A percentile compares a stretch with the other conserved stretches of the same genome.
phyloP scores from a whole-genome alignment of 306 rosid species.

The Mucuna pruriens region DNA sequence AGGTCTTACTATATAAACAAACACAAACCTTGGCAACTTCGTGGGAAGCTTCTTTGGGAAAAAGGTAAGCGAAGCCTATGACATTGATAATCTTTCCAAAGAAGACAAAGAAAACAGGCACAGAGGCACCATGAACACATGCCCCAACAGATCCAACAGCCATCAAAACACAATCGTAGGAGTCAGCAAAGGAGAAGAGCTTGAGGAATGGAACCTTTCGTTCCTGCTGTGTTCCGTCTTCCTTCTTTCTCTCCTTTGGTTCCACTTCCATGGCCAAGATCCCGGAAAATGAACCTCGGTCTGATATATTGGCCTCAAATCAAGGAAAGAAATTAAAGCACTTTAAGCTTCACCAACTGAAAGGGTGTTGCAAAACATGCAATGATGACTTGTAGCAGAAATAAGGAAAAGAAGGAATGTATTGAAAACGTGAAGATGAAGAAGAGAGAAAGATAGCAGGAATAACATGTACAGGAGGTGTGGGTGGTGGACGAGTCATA shows the following conservation, averaged over 20 bases:
- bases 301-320: conserved; percentile 35
- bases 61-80: conserved; percentile 82
- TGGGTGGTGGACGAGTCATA: conserved; percentile 8
- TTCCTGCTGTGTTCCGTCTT: conserved; percentile 8
- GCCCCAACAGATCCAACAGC: conserved; percentile 76
- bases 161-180: conserved; percentile 72
- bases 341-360: background rate
- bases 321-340: background rate
- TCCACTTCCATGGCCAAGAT: conserved; percentile 6
- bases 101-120: conserved; percentile 86
- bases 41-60: conserved; percentile 84
- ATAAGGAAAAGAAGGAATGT: background rate
- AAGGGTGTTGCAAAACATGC: background rate
- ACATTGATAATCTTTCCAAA: conserved; percentile 81
- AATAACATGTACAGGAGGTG: background rate
- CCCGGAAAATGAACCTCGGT: conserved; percentile 24
- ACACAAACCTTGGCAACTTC: conserved; percentile 77
- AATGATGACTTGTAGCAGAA: background rate
- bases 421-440: conserved; percentile 1
- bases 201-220: conserved; percentile 61
- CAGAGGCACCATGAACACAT: conserved; percentile 86
- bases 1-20: background rate
- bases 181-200: conserved; percentile 77
- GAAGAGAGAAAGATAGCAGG: background rate
- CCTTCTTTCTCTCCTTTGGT: background rate